A percentile compares a stretch with the other conserved stretches of the same genome.
These are phyloP conservation scores for Mortierella sp. DNA, from an alignment of 371 early-diverging fungal species.

Conservation along the genomic window DNA sequence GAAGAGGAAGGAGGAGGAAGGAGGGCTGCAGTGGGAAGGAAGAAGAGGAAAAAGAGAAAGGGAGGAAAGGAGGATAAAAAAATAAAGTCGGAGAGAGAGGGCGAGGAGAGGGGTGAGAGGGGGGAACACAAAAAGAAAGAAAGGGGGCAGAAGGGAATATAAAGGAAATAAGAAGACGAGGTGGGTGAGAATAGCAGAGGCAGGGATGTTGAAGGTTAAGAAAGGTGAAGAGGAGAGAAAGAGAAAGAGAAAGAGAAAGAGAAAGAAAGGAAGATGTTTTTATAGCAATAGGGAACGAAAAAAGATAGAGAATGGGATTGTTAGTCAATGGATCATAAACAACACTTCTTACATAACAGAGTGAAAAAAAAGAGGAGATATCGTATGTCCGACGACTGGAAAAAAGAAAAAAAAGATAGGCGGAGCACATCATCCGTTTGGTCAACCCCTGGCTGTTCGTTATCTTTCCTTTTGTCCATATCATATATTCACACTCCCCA, in stretches of 20 bases:
- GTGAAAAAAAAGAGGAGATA: neutral
- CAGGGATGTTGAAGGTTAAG: neutral
- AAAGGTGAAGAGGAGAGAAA: neutral
- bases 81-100: neutral
- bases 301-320: constrained; percentile 1
- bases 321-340: constrained; percentile 1
- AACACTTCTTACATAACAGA: neutral
- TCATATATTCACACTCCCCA: neutral
- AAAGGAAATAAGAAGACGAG: neutral
- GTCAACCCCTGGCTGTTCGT: neutral
- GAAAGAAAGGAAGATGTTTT: neutral
- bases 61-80: neutral
- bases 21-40: neutral
- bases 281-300: neutral
- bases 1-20: neutral
- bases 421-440: neutral
- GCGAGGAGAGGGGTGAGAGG: neutral
- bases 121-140: neutral
- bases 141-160: neutral
- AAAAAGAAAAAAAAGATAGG: neutral
- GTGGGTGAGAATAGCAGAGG: neutral
- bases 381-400: neutral
- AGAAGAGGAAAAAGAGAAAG: constrained; percentile 1
- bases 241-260: neutral
- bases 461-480: neutral